Percentiles rank a stretch among this genome's conserved stretches.
Conservation (phyloP, 345 rosid genomes). For the Cochlearia excelsa region DNA sequence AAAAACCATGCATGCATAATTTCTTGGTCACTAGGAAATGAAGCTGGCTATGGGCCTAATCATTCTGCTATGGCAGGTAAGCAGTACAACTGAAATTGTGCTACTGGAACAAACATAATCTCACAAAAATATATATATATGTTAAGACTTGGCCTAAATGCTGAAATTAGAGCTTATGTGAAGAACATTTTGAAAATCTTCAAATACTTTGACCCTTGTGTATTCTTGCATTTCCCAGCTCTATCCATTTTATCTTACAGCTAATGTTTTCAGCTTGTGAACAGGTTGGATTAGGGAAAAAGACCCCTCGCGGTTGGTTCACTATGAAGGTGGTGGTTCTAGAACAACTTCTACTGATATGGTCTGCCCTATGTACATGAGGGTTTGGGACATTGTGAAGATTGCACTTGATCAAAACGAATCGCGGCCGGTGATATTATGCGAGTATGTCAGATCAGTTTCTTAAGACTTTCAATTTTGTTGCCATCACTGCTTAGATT, state of each 20-base stretch:
- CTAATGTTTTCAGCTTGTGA: constrained; percentile 29
- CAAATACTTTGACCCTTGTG: not conserved
- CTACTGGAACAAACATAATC: not conserved
- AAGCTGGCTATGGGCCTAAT: constrained; percentile 93
- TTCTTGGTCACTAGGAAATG: constrained; percentile 96
- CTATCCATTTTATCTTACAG: constrained; percentile 15
- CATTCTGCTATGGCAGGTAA: constrained; percentile 96
- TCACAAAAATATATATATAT: not conserved
- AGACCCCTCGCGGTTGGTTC: constrained; percentile 75
- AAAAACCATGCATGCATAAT: constrained; percentile 92
- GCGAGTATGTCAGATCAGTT: constrained; percentile 75
- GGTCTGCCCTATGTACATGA: constrained; percentile 99
- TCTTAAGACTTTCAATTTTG: constrained; percentile 21
- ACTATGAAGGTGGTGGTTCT: constrained; percentile 98
- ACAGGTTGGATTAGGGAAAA: constrained; percentile 89
- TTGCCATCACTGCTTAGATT: constrained; percentile 18
- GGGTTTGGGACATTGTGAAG: constrained; percentile 90
- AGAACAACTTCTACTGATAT: constrained; percentile 88
- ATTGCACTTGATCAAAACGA: constrained; percentile 87
- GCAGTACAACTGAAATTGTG: constrained; percentile 17
- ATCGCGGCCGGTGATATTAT: constrained; percentile 86
- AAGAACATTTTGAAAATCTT: not conserved
- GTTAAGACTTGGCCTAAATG: not conserved
- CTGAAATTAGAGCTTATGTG: constrained; percentile 3
- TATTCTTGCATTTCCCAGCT: constrained; percentile 8